A percentile compares a stretch with the other conserved stretches of the same genome.
Evolutionary conservation across 23 red algal species (phyloP).

Genomic region (Gracilariopsis chorda): DNA sequence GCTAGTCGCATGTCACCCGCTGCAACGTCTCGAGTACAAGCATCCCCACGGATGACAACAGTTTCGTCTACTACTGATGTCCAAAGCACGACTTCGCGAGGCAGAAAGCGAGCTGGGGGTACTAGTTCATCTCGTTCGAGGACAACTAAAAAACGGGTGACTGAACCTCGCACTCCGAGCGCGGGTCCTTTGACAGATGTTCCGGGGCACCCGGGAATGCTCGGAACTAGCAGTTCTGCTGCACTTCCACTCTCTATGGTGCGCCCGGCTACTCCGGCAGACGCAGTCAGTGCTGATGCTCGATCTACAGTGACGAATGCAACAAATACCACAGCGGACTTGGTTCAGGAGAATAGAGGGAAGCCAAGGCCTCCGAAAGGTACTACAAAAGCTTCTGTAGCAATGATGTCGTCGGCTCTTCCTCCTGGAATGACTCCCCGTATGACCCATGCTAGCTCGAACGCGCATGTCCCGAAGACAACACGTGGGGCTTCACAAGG

Average conservation of each 20-base stretch:
- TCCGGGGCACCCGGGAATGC: not conserved
- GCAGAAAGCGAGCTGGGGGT: not conserved
- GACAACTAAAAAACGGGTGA: not conserved
- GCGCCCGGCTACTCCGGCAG: conserved; percentile 2
- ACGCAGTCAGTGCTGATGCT: conserved; percentile 61
- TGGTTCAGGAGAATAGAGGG: conserved; percentile 44
- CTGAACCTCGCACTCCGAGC: conserved; percentile 15
- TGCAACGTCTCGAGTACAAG: not conserved
- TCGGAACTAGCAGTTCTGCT: not conserved
- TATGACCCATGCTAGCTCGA: not conserved
- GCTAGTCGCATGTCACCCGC: not conserved
- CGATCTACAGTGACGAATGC: conserved; percentile 50
- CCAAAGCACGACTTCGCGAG: conserved; percentile 44
- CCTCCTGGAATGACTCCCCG: not conserved
- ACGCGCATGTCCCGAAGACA: not conserved
- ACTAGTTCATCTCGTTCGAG: not conserved
- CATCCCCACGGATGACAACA: conserved; percentile 34
- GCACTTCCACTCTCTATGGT: not conserved
- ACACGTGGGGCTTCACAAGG: not conserved
- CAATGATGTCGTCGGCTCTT: not conserved
- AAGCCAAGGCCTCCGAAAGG: not conserved
- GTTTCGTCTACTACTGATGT: conserved; percentile 38
- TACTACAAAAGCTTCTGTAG: not conserved
- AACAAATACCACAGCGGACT: conserved; percentile 30
- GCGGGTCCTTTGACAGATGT: not conserved